Conservation (phyloP, 2,329 filamentous ascomycete genomes). For the Diaporthe sp. region DNA sequence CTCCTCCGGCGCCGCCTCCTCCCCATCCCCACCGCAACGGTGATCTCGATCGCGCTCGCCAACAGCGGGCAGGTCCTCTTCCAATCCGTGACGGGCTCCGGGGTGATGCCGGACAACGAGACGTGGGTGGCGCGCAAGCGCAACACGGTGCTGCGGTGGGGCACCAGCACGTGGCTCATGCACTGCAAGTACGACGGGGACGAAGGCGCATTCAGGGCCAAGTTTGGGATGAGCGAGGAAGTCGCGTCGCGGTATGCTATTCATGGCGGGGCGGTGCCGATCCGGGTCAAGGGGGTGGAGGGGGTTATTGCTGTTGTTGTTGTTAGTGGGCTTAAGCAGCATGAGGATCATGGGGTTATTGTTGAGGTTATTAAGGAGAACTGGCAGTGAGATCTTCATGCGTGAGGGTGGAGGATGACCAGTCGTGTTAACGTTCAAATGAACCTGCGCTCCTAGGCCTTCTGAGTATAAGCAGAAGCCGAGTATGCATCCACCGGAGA, state of each 20-base stretch:
- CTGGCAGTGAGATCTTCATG: slow-evolving; percentile 47
- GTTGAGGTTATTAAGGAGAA: slow-evolving; percentile 74
- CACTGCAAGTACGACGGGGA: slow-evolving; percentile 75
- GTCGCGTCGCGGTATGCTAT: slow-evolving; percentile 76
- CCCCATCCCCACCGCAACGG: slow-evolving; percentile 63
- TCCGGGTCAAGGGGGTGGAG: slow-evolving; percentile 79
- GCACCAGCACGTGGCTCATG: slow-evolving; percentile 78
- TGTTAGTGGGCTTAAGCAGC: slow-evolving; percentile 81
- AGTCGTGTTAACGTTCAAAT: too few species aligned
- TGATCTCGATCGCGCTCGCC: slow-evolving; percentile 75
- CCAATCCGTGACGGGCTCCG: slow-evolving; percentile 75
- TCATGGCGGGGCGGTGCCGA: slow-evolving; percentile 81
- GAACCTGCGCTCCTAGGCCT: background rate
- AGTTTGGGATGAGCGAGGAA: slow-evolving; percentile 71
- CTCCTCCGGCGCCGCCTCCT: slow-evolving; percentile 74
- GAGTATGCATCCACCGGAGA: too few species aligned
- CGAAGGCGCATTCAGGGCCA: slow-evolving; percentile 73
- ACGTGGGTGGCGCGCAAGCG: slow-evolving; percentile 79
- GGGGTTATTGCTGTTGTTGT: slow-evolving; percentile 81
- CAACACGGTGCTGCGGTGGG: slow-evolving; percentile 79
- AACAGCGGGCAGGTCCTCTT: slow-evolving; percentile 74
- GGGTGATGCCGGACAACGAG: slow-evolving; percentile 79
- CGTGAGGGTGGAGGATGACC: background rate
- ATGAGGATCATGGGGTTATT: slow-evolving; percentile 83
- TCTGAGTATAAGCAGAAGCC: too few species aligned